Evolutionary conservation across 2,329 filamentous ascomycete genomes (phyloP), one percentile per base, ranked within the genome.

Genomic region (Coniella vitis): DNA sequence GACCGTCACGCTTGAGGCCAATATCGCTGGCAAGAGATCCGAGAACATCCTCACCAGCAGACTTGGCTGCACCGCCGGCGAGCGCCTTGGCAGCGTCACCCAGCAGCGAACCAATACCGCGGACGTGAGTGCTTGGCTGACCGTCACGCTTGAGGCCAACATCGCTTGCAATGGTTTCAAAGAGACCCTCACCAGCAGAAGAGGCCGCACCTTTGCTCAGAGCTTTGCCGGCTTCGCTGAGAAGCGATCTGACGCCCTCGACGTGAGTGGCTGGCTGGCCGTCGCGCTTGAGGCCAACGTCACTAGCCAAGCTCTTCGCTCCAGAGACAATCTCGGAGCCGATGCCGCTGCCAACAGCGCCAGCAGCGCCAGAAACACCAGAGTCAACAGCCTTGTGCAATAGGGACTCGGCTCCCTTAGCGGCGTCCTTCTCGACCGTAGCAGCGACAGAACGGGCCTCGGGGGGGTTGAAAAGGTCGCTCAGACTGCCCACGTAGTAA

Each of bases 21-120:
- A 29, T 29, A 29, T 29, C 25, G 10, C 25, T 29, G 25, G 25
- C 25, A 29, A 29, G 25, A 29, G 25, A 29, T 29, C 25, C 25
- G 38, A 40, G 38, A 29, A 10, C 38, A 25, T 40, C 38, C 38
- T 40, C 21, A 25, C 44, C 44, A 17, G 16, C 36, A 9, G 22
- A 39, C 36, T 39, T 46, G 36, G 44, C 22, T 2, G 22, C 38
- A n/a, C 25, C 38, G 12, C 41, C 41, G 3, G 19, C 16, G 1
- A 31, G 17, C 16, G 36, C 31, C 16, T 32, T 38, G 36, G 44
- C 21, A 10, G 22, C 17, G 21, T 38, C 34, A 14, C 63, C 4
- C 53, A 40, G 21, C 20, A 40, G 38, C 4, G 38, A 31, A n/a
- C 38, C 38, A 21, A 40, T 9, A 12, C 38, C 12, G 7, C 38